phyloP scores from a whole-genome alignment of 2,329 filamentous ascomycete genomes.

The Apiospora arundinis region DNA sequence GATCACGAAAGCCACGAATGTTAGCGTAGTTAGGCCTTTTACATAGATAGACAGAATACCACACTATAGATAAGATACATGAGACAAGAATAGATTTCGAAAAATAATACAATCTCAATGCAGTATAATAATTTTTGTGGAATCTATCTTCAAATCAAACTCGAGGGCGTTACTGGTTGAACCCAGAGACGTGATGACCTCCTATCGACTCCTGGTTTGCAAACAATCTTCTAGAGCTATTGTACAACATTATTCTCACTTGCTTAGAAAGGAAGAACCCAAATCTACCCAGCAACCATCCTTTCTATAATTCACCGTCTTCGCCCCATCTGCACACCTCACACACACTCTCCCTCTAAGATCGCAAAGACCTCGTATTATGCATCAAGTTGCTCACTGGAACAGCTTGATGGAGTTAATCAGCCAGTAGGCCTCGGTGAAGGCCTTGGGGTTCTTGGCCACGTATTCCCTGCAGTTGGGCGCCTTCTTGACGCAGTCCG shows the following conservation, averaged over 20 bases:
- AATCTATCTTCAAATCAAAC: too few species aligned
- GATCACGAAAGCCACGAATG: neutral
- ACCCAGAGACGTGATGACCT: too few species aligned
- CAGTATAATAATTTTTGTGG: too few species aligned
- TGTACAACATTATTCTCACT: too few species aligned
- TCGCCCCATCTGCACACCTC: neutral
- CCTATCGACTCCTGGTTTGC: too few species aligned
- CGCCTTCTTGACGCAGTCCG: slow-evolving; percentile 61
- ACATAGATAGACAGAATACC: neutral
- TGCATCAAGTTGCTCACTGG: slow-evolving; percentile 19
- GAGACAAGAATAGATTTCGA: neutral
- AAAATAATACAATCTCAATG: neutral
- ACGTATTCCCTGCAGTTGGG: slow-evolving; percentile 64
- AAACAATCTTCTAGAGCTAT: too few species aligned
- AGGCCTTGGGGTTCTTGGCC: slow-evolving; percentile 61
- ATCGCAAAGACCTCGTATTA: too few species aligned
- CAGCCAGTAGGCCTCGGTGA: slow-evolving; percentile 67
- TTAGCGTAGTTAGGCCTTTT: too few species aligned
- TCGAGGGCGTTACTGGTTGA: too few species aligned
- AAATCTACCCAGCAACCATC: neutral
- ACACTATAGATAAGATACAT: neutral
- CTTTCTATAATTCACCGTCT: neutral
- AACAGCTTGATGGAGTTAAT: slow-evolving; percentile 76
- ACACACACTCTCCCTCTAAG: neutral
- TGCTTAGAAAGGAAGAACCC: too few species aligned